Evolutionary conservation across 768 basidiomycete genomes (phyloP).

Genomic region (Kwoniella sp.): DNA sequence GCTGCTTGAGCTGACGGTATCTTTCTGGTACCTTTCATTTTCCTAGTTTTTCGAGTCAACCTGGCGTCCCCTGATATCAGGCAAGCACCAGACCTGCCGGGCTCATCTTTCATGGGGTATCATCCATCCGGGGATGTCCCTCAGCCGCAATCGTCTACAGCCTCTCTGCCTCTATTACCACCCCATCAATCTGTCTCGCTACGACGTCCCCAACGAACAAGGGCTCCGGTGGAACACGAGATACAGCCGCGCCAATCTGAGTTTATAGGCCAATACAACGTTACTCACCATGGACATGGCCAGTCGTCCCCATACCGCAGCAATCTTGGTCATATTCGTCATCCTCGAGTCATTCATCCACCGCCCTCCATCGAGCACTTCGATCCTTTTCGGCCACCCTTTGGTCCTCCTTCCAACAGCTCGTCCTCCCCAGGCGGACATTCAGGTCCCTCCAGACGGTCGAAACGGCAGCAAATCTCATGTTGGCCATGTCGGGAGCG

Average conservation of each 20-base stretch:
- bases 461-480: constrained; percentile 35
- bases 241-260: not conserved
- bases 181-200: not conserved
- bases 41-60: not conserved
- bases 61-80: not conserved
- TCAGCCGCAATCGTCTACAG: not conserved
- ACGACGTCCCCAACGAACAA: not conserved
- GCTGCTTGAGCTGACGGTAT: too few species aligned
- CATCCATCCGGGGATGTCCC: not conserved
- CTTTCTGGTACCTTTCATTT: not conserved
- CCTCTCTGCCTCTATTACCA: not conserved
- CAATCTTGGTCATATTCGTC: constrained; percentile 1
- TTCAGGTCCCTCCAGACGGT: not conserved
- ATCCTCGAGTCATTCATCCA: constrained; percentile 11
- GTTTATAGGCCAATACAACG: not conserved
- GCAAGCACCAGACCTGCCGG: not conserved
- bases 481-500: constrained; percentile 42
- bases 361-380: constrained; percentile 16
- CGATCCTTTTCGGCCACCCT: constrained; percentile 1
- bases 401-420: not conserved
- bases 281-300: not conserved
- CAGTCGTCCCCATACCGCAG: not conserved
- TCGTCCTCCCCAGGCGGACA: not conserved
- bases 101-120: not conserved
- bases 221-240: not conserved